Conservation (phyloP, 441 rosid species). For the Aleurites moluccanus region DNA sequence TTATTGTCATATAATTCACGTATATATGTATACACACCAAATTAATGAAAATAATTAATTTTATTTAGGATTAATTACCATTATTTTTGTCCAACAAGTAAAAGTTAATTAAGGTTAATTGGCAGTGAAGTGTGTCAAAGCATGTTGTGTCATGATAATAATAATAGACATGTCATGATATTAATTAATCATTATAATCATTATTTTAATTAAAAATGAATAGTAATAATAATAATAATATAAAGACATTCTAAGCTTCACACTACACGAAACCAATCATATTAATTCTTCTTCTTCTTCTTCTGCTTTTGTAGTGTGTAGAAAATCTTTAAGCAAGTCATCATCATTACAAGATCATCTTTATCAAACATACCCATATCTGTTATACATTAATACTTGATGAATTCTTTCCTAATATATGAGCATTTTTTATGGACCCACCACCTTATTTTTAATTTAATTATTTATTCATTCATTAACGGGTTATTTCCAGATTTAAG, state of each 20-base stretch:
- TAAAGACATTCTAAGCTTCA: constrained; percentile 21
- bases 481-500: too few relatives aligned
- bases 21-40: too few relatives aligned
- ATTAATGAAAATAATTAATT: not conserved
- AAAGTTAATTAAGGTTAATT: not conserved
- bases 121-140: not conserved
- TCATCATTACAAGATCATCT: constrained; percentile 25
- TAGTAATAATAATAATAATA: not conserved
- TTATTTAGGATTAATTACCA: not conserved
- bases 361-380: constrained; percentile 19
- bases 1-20: too few relatives aligned
- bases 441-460: not conserved
- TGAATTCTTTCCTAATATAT: not conserved
- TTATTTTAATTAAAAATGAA: constrained; percentile 1
- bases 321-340: constrained; percentile 22
- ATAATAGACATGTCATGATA: not conserved
- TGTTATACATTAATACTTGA: not conserved
- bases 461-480: not conserved
- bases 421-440: not conserved
- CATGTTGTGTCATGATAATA: constrained; percentile 1
- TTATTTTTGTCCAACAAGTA: not conserved
- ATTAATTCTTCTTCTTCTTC: not conserved
- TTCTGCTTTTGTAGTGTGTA: not conserved
- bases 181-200: constrained; percentile 17
- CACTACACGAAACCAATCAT: constrained; percentile 17